A percentile compares a stretch with the other conserved stretches of the same genome.
Conservation (phyloP, 345 rosid genomes). For the Syzygium aromaticum region DNA sequence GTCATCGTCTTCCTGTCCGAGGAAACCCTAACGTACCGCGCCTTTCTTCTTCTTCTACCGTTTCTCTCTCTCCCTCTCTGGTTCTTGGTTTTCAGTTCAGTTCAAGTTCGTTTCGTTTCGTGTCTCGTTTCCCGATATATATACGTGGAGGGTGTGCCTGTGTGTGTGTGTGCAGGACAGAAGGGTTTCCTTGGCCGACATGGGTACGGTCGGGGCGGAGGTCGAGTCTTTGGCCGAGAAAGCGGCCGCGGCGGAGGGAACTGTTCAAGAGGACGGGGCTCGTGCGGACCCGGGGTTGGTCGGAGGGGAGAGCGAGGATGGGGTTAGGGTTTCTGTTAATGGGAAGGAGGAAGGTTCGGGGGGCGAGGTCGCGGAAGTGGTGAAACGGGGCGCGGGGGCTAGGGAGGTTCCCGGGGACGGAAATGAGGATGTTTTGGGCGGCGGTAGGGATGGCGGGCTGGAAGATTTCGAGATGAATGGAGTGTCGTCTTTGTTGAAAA, state of each 20-base stretch:
- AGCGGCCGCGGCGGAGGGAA: background rate
- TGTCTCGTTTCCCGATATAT: background rate
- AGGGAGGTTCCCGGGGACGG: background rate
- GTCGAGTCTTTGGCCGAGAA: background rate
- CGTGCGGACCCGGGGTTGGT: background rate
- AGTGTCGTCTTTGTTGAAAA: constrained; percentile 49
- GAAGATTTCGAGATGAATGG: constrained; percentile 69
- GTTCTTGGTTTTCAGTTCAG: background rate
- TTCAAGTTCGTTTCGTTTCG: background rate
- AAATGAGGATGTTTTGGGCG: background rate
- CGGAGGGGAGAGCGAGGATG: constrained; percentile 10
- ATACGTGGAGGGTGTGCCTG: background rate
- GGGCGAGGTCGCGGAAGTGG: background rate
- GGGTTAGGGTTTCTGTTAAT: constrained; percentile 35
- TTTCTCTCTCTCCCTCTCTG: background rate
- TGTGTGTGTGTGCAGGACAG: background rate
- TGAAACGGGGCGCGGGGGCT: constrained; percentile 4
- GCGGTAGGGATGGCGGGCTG: constrained; percentile 11
- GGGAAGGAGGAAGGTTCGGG: constrained; percentile 13
- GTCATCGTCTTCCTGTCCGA: background rate
- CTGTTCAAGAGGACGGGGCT: background rate
- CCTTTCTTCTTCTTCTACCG: background rate
- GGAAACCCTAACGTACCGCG: background rate
- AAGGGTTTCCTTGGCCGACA: background rate
- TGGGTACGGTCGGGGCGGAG: background rate